Evolutionary conservation across 2,329 filamentous ascomycete genomes (phyloP), one percentile per base, ranked within the genome.

Genomic region (Tolypocladium cylindrosporum): DNA sequence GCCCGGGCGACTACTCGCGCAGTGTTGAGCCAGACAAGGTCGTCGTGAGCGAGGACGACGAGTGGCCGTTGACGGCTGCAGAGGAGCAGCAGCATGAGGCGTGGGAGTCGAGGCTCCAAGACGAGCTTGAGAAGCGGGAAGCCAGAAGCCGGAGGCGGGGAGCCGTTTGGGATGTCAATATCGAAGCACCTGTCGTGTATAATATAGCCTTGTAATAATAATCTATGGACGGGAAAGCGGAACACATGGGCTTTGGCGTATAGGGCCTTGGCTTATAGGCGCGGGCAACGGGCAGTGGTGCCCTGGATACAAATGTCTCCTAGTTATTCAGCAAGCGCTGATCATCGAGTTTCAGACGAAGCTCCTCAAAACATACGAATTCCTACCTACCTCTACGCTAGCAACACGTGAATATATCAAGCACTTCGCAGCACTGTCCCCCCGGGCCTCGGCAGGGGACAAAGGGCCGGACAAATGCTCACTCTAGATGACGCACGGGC

Each of bases 1-100:
- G 76, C 1, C 79, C 83, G 0, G 82, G 83, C 4, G 75, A 79
- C 66, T 82, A 81, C 66, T 68, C 69, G 9, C 62, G 62, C 27
- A 63, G 59, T 31, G 50, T 37, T 43, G 43, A 2, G 57, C 54
- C 63, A 1, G 63, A 66, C 55, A 62, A 62, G 37, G 64, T 67
- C 39, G 59, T 65, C 13, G 63, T 67, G 55, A 65, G 61, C n/a
- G 59, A 31, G 6, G 27, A 65, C n/a, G 63, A 64, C 31, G 61
- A 68, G 57, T 19, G 34, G 48, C 48, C 48, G 2, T 31, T 1
- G 59, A 62, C 42, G 24, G 24, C 8, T 40, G 13, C 37, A 24
- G 19, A 60, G 50, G 54, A 60, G 39, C 58, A 60, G n/a, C 59
- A 60, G 19, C 55, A 60, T 19, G 57, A 66, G 55, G 59, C 59